phyloP scores from a whole-genome alignment of 192 early-diverging fungal species.

The Coemansia sp. region DNA sequence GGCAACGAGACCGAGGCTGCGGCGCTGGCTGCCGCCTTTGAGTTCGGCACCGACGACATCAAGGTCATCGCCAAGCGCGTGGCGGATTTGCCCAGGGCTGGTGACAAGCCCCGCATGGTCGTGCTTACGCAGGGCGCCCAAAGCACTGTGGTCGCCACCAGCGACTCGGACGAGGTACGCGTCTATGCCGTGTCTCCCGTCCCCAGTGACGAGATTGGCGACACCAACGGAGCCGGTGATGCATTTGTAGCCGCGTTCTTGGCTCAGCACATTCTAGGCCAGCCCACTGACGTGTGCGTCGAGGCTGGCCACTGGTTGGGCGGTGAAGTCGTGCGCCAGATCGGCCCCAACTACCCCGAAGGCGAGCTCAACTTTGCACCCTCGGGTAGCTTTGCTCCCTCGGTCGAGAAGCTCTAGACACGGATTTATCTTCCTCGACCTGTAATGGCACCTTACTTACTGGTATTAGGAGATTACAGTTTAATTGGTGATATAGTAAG shows the following conservation, averaged over 20 bases:
- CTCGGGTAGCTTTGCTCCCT: constrained; percentile 29
- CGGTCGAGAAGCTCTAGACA: constrained; percentile 35
- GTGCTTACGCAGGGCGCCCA: constrained; percentile 82
- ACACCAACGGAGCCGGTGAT: constrained; percentile 99
- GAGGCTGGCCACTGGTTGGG: constrained; percentile 92
- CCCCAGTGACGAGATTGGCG: constrained; percentile 73
- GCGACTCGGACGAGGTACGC: constrained; percentile 63
- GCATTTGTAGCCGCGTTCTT: constrained; percentile 95
- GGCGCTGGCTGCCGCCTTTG: constrained; percentile 77
- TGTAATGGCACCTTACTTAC: not conserved
- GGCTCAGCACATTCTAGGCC: constrained; percentile 76
- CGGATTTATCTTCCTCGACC: no score
- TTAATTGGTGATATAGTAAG: no score
- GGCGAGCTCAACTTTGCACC: constrained; percentile 47
- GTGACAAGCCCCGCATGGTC: constrained; percentile 73
- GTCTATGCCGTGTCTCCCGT: constrained; percentile 64
- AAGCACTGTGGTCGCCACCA: constrained; percentile 57
- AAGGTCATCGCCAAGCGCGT: constrained; percentile 80
- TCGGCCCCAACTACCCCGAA: constrained; percentile 74
- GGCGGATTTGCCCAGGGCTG: constrained; percentile 82
- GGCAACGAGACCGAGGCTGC: constrained; percentile 96
- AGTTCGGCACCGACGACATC: constrained; percentile 71
- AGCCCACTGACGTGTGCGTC: constrained; percentile 63
- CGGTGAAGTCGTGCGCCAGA: constrained; percentile 77
- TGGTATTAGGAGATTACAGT: not conserved